Percentiles rank a stretch among this genome's conserved stretches.
These are phyloP conservation scores for Cutaneotrichosporon mucoides DNA, from an alignment of 1,284 basidiomycete species.

Conservation along the genomic window DNA sequence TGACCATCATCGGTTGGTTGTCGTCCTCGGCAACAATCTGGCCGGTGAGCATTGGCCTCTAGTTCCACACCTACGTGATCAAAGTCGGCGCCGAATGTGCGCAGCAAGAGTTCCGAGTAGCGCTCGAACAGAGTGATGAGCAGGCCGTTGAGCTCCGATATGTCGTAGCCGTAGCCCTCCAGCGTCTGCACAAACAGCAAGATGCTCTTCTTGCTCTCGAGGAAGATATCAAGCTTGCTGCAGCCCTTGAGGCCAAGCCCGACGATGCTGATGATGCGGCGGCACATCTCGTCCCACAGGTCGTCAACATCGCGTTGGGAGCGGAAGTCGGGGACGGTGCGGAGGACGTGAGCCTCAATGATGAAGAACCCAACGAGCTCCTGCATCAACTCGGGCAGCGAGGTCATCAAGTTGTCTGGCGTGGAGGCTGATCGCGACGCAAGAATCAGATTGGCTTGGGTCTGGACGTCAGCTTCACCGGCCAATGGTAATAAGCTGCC, in stretches of 20 bases:
- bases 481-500: too few species aligned
- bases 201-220: constrained; percentile 78
- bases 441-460: constrained; percentile 93
- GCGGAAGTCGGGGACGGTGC: constrained; percentile 75
- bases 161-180: constrained; percentile 85
- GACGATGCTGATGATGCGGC: constrained; percentile 71
- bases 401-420: constrained; percentile 52
- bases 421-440: constrained; percentile 56
- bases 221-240: constrained; percentile 74
- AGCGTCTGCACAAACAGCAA: constrained; percentile 88
- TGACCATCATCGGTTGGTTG: constrained; percentile 82
- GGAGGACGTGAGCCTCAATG: constrained; percentile 87
- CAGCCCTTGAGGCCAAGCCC: constrained; percentile 69
- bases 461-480: too few species aligned
- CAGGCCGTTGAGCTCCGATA: constrained; percentile 74
- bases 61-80: constrained; percentile 59
- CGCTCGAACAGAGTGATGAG: constrained; percentile 85
- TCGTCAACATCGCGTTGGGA: constrained; percentile 89
- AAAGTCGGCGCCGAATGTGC: constrained; percentile 76
- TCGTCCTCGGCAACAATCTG: constrained; percentile 88
- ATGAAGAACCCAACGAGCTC: constrained; percentile 99
- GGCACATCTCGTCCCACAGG: constrained; percentile 87
- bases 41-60: background rate
- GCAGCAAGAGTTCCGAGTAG: constrained; percentile 77
- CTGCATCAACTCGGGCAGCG: constrained; percentile 62